A percentile compares a stretch with the other conserved stretches of the same genome.
These are phyloP conservation scores for Leishmania amazonensis DNA, from an alignment of 208 protist genomes.

Conservation along the genomic window DNA sequence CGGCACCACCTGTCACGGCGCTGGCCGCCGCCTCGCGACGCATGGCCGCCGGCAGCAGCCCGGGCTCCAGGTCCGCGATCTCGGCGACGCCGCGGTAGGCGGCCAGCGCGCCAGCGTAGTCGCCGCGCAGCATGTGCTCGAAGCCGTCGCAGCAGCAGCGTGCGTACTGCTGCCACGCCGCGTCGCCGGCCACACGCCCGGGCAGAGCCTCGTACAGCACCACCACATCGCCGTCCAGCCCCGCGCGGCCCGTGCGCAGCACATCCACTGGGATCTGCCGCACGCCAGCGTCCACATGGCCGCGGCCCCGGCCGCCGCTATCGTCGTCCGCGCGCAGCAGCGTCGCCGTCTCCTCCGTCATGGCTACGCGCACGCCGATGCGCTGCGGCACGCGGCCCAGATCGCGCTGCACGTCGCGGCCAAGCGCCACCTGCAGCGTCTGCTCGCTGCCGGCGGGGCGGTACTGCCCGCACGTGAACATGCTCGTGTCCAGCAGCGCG, in stretches of 20 bases:
- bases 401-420: constrained; percentile 33
- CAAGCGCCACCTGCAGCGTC: constrained; percentile 25
- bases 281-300: constrained; percentile 34
- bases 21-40: constrained; percentile 17
- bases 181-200: constrained; percentile 13
- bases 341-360: constrained; percentile 47
- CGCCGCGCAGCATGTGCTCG: constrained; percentile 38
- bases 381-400: constrained; percentile 27
- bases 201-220: constrained; percentile 34
- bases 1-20: constrained; percentile 10
- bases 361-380: constrained; percentile 31
- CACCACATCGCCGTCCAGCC: constrained; percentile 22
- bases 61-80: constrained; percentile 18
- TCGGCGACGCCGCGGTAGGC: constrained; percentile 26
- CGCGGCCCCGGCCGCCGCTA: background rate
- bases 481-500: constrained; percentile 30
- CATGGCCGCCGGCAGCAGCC: constrained; percentile 17
- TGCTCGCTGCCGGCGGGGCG: constrained; percentile 15
- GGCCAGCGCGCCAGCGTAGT: constrained; percentile 36
- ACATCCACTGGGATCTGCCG: constrained; percentile 39
- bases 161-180: constrained; percentile 31
- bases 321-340: constrained; percentile 26
- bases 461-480: constrained; percentile 26
- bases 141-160: constrained; percentile 33
- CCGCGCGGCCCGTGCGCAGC: constrained; percentile 13